phyloP scores from a whole-genome alignment of 305 asterid species.

The Salvia sclarea region DNA sequence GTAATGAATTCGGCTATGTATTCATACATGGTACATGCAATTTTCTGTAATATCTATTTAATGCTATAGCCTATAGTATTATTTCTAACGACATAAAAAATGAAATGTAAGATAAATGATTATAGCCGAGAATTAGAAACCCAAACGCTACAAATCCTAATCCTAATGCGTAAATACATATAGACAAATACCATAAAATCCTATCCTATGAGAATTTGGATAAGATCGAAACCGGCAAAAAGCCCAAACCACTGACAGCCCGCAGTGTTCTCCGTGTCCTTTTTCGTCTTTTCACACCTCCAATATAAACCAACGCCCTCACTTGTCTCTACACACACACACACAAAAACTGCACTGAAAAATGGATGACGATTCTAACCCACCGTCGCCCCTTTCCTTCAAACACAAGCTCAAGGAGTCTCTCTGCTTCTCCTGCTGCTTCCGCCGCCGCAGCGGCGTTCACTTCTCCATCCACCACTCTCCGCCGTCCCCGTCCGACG shows the following conservation, averaged over 20 bases:
- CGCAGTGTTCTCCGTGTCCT: constrained; percentile 26
- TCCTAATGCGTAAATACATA: too few species aligned
- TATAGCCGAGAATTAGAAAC: not conserved
- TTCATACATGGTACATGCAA: too few species aligned
- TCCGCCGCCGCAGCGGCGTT: constrained; percentile 43
- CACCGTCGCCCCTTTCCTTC: constrained; percentile 46
- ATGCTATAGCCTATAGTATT: too few species aligned
- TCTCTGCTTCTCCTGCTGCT: constrained; percentile 66
- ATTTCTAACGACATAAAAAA: too few species aligned
- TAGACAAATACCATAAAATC: not conserved
- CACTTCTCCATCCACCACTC: constrained; percentile 34
- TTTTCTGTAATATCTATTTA: too few species aligned
- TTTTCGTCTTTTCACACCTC: constrained; percentile 21
- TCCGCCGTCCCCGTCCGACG: constrained; percentile 40
- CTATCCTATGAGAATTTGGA: not conserved
- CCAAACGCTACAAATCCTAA: not conserved
- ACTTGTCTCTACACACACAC: too few species aligned
- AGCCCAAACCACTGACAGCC: constrained; percentile 11
- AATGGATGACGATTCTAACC: constrained; percentile 39
- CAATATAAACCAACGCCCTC: too few species aligned
- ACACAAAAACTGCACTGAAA: not conserved
- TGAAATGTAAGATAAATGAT: too few species aligned
- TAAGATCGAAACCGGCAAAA: constrained; percentile 27
- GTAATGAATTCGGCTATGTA: too few species aligned
- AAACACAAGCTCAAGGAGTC: constrained; percentile 45